These are phyloP conservation scores for Spizellomyces punctatus DNA, from an alignment of 192 early-diverging fungal genomes.

Conservation along the genomic window DNA sequence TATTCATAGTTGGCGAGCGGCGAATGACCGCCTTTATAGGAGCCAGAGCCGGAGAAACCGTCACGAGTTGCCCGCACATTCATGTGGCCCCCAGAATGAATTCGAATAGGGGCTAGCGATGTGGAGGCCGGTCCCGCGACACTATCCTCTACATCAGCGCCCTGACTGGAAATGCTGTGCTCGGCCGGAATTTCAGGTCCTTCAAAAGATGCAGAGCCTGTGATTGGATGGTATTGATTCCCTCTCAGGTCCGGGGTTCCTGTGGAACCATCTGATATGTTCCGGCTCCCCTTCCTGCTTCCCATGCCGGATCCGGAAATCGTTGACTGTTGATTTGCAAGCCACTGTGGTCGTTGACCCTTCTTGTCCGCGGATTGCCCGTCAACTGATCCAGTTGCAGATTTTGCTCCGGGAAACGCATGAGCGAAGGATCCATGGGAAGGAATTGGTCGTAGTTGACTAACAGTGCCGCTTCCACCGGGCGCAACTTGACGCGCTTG, in stretches of 20 bases:
- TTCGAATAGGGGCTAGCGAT: slow-evolving; percentile 24
- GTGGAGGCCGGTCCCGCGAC: slow-evolving; percentile 1
- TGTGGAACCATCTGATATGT: background rate
- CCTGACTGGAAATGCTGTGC: too few species aligned
- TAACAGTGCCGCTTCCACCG: background rate
- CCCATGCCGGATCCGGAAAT: too few species aligned
- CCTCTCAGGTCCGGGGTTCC: background rate
- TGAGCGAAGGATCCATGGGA: background rate
- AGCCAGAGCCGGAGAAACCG: slow-evolving; percentile 21
- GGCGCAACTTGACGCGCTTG: slow-evolving; percentile 1
- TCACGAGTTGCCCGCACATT: slow-evolving; percentile 12
- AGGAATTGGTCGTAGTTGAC: background rate
- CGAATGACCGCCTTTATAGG: slow-evolving; percentile 30
- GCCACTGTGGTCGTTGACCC: background rate
- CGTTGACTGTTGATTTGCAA: background rate
- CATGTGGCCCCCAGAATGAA: slow-evolving; percentile 6
- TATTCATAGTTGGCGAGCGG: slow-evolving; percentile 25
- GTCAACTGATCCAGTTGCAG: background rate
- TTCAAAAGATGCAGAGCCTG: background rate
- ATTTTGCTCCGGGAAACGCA: background rate
- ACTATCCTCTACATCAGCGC: slow-evolving; percentile 2
- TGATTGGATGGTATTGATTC: background rate
- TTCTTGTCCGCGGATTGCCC: background rate
- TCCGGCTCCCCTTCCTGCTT: background rate
- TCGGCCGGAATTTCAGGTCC: background rate